Base-by-base conservation (phyloP, 1,284 basidiomycete genomes). In the Quambalaria eucalypti region DNA sequence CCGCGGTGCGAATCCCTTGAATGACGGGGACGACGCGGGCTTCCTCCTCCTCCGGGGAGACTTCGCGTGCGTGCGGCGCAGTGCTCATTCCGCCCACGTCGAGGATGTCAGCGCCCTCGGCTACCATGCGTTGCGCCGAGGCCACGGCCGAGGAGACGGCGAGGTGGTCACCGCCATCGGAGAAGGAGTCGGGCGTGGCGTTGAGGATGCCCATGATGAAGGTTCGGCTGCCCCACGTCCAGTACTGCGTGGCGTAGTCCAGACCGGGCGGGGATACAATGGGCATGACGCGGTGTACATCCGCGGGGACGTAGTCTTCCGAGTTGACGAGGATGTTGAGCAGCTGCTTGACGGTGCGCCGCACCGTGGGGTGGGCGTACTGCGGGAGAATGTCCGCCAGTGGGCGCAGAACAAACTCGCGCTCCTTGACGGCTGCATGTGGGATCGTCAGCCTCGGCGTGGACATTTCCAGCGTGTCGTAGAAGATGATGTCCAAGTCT, bases 161-260 rank as follows among this genome's bases (percentile, higher is more conserved):
- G 58, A 0, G 78, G 79, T 88, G 79, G 39, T 78, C 76, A 1
- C 85, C 82, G 5, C 90, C 90, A 64, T 97, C 91, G 0, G 92
- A 97, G 78, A 98, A 98, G 0, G 91, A 96, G 77, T 99, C 92
- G 1, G 95, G 95, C 0, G 95, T 98, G 2, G 84, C 82, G 73
- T 98, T 97, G 63, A 98, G 82, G 4, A 90, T 96, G 0, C 87
- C 87, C 95, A 98, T 98, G 57, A 97, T 76, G 56, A 82, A 81
- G 1, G 88, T 90, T 62, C 63, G 54, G 19, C 55, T 53, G 10
- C 64, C 68, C 70, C 72, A 73, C 10, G 56, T 53, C 68, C 70
- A 69, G 38, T 36, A 25, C n/a, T 28, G 40, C 4, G 55, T 21
- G 8, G 40, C 19, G 2, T 47, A 19, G 5, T 29, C 28, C 12